Evolutionary conservation across 2,329 filamentous ascomycete genomes (phyloP), one percentile per base, ranked within the genome.

Genomic region (Colletotrichum salicis): DNA sequence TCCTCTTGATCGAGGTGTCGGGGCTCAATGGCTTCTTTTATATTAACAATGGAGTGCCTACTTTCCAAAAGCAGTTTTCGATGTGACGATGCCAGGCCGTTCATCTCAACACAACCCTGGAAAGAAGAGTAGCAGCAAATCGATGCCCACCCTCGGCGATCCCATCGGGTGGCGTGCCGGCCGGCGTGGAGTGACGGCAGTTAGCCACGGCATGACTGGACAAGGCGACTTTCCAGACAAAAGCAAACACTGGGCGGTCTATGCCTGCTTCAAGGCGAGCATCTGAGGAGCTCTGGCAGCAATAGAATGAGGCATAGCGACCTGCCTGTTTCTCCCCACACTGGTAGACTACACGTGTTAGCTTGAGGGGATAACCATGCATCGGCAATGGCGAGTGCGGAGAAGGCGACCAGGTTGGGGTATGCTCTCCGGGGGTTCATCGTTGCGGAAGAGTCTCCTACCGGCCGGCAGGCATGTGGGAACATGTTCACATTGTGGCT

Each of bases 321-420:
- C 15, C 35, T 15, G 56, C 11, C 24, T 35, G 12, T 48, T 54
- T 41, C 70, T 29, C 67, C 70, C 41, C 41, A 11, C 41, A 52
- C 51, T 24, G 12, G 6, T 7, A 24, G 33, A 60, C 59, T 64
- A 60, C 19, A 63, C 41, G 41, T 48, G 41, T 48, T 22, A 48
- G 41, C 59, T 71, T 13, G 15, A 51, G 67, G 69, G 70, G 62
- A 66, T 29, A 5, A 12, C 70, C 67, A 62, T 72, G 67, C 56
- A 71, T 62, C 61, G 67, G 67, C 62, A 71, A 63, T 55, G 48
- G 62, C 62, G 58, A 70, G 55, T 72, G 70, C 70, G 70, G 70
- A 72, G 70, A 67, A 70, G 37, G 6, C 24, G 24, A 19, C 45
- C 58, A 55, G 45, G 55, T 15, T 45, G n/a, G 59, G 35, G 37